These are phyloP conservation scores for Monilinia vaccinii-corymbosi DNA, from an alignment of 2,329 filamentous ascomycete genomes.

Conservation along the genomic window DNA sequence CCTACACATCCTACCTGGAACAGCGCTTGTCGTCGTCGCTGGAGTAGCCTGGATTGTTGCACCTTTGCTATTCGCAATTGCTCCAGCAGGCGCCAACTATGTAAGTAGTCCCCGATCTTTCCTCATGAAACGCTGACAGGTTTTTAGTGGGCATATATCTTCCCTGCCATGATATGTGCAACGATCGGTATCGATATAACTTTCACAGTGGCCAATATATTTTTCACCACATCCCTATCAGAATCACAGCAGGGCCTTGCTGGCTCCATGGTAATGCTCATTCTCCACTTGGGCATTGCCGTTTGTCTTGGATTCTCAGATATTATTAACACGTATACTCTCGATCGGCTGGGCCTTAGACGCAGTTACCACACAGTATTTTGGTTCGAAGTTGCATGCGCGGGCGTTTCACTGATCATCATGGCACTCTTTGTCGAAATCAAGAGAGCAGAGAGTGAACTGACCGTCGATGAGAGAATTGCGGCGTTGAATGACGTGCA, in stretches of 20 bases:
- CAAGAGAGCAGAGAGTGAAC: slow-evolving; percentile 43
- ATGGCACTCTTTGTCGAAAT: slow-evolving; percentile 45
- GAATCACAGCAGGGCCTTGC: slow-evolving; percentile 60
- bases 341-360: slow-evolving; percentile 32
- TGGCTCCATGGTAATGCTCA: slow-evolving; percentile 60
- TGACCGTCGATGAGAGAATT: slow-evolving; percentile 47
- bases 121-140: background rate
- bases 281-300: slow-evolving; percentile 64
- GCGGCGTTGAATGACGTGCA: slow-evolving; percentile 18
- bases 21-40: slow-evolving; percentile 42
- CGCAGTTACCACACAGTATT: slow-evolving; percentile 56
- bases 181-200: slow-evolving; percentile 69
- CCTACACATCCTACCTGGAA: slow-evolving; percentile 45
- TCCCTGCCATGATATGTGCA: slow-evolving; percentile 58
- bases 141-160: slow-evolving; percentile 60
- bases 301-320: slow-evolving; percentile 64
- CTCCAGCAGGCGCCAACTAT: slow-evolving; percentile 33
- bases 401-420: slow-evolving; percentile 41
- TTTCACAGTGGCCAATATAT: slow-evolving; percentile 68
- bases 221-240: slow-evolving; percentile 65
- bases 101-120: background rate
- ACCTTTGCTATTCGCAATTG: slow-evolving; percentile 44
- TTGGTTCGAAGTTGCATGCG: slow-evolving; percentile 54
- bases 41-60: slow-evolving; percentile 42
- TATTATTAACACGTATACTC: slow-evolving; percentile 42